Evolutionary conservation across 768 basidiomycete species (phyloP), one percentile per base, ranked within the genome.

Genomic region (Termitomyces sp.): DNA sequence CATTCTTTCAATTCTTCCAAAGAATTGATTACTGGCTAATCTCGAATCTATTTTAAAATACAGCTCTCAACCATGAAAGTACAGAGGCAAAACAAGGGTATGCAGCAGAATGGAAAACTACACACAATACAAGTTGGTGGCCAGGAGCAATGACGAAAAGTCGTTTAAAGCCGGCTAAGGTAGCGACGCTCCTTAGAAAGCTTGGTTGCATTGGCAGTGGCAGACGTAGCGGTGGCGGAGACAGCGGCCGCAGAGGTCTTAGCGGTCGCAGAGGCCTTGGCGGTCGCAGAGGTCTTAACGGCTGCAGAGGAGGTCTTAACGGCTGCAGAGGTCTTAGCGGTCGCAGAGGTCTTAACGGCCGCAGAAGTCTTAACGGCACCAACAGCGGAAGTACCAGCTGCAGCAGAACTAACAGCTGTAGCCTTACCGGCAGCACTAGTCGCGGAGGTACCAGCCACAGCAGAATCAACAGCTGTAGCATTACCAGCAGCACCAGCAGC

Each of bases 11-110:
- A 18, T 41, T 38, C 8, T 28, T 14, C 50, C 5, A 18, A 6
- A 6, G 5, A 23, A 32, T 35, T 13, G 26, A 14, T 46, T 58
- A 36, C 57, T 59, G 63, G 53, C 61, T 62, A 53, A 61, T 60
- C 55, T 64, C 54, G 47, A 58, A 40, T 62, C 57, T 62, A 60
- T 62, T 63, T 59, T 57, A 35, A 57, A 41, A 56, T 46, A 48
- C 56, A 64, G 58, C 62, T 61, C 60, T 56, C 61, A 55, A 54
- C 66, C 63, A 66, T 61, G 62, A 57, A 59, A 35, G 56, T 63
- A 62, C 61, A 58, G 49, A 60, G 40, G 46, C 47, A 53, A 57
- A 57, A 56, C 56, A 58, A 44, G 44, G 41, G 57, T 63, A 62
- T 61, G 55, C 36, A 41, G 59, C 44, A 50, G 46, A 35, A 51